Evolutionary conservation across 352 stramenopile genomes (phyloP), one percentile per base, ranked within the genome.

Genomic region (Aphanomyces astaci): DNA sequence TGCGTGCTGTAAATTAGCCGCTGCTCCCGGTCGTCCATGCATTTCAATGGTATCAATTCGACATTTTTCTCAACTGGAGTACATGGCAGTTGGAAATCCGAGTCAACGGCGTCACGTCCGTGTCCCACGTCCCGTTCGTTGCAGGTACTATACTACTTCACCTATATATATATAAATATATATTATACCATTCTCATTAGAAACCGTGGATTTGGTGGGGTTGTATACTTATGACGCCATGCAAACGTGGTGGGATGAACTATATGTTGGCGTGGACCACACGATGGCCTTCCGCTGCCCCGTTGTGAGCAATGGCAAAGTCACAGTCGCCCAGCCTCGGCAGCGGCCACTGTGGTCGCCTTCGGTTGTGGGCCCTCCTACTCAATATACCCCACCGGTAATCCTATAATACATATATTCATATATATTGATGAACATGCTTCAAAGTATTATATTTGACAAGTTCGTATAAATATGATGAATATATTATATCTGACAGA

Each of bases 191-290:
- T 2, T 40, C 7, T 65, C 25, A 55, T 55, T 2, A 11, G 64
- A 76, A 1, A 52, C 22, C 5, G 56, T 97, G 3, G 32, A 59
- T 4, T 72, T 73, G 0, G 53, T 97, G 9, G 95, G 90, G 57
- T 59, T 97, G 10, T 92, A 88, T 74, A 91, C 89, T 46, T 80
- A 81, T 28, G 80, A 97, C 46, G 65, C 80, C 0, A 89, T 90
- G 75, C 88, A 76, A 19, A 87, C 75, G 32, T 98, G 94, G 90
- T 98, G 97, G 81, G 96, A 99, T 76, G 96, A 99, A 69, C 86
- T 99, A 39, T 98, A 96, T 73, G 80, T 98, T 2, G 96, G 96
- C 19, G 74, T 88, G 4, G 92, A 98, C 65, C 87, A 90, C 66
- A 77, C 95, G n/a, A 84, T 97, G 71, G 78, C 75, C 4, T 98